Conservation (phyloP, 2,329 filamentous ascomycete species). For the Neonectria sp. region DNA sequence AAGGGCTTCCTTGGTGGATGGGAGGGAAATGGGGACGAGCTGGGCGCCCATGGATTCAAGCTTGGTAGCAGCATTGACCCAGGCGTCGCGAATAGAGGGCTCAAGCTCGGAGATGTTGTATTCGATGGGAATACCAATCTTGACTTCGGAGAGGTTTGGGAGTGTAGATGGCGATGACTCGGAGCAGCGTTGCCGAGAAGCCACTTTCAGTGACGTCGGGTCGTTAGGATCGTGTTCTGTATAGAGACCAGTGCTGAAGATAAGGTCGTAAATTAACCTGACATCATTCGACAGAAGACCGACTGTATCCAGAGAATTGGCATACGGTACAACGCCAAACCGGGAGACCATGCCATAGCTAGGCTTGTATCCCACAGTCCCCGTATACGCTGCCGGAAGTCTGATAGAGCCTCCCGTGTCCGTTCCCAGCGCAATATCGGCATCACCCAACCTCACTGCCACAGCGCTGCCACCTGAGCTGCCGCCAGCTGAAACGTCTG, state of each 20-base stretch:
- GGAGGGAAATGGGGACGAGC: conserved; percentile 84
- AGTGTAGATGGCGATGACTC: conserved; percentile 45
- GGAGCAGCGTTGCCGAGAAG: conserved; percentile 68
- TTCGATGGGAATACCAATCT: conserved; percentile 76
- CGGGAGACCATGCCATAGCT: conserved; percentile 91
- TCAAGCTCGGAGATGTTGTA: conserved; percentile 92
- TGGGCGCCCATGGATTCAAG: conserved; percentile 78
- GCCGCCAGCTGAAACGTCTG: conserved; percentile 79
- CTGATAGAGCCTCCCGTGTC: conserved; percentile 94
- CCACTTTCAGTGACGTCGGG: conserved; percentile 77
- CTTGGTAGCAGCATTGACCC: conserved; percentile 72
- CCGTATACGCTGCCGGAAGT: conserved; percentile 89
- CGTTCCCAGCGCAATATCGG: conserved; percentile 82
- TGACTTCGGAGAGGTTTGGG: conserved; percentile 53
- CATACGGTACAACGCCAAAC: conserved; percentile 90
- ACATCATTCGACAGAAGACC: conserved; percentile 78
- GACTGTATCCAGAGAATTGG: conserved; percentile 93
- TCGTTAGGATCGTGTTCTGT: conserved; percentile 76
- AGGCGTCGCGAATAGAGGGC: conserved; percentile 77
- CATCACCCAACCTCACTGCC: conserved; percentile 76
- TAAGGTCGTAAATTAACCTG: conserved; percentile 64
- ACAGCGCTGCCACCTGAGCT: conserved; percentile 96
- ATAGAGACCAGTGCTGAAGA: conserved; percentile 65
- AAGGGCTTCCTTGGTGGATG: conserved; percentile 86
- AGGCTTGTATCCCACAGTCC: conserved; percentile 89